Evolutionary conservation across 805 yeast genomes (phyloP), one percentile per base, ranked within the genome.

Genomic region (Jamesozyma hellenica): DNA sequence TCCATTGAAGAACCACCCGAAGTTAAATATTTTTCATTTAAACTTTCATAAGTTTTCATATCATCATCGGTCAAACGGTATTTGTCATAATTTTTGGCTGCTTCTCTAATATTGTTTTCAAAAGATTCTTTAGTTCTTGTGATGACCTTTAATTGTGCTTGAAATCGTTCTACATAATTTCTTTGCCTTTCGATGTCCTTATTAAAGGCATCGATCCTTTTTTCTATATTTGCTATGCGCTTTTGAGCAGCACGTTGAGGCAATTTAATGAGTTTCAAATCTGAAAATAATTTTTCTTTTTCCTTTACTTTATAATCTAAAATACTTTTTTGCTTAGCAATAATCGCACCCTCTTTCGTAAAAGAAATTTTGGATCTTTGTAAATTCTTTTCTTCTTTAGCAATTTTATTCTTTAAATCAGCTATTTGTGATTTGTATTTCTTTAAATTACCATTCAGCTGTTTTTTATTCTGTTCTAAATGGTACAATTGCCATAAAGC

Each of bases 401-500:
- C 48, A 15, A 71, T 55, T 14, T 60, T 63, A 1, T 46, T 56
- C 34, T 58, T 59, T 39, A 67, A 48, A 18, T 60, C 57, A 28
- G 58, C 48, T 23, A 65, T 44, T 33, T 57, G 49, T 4, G 45
- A 15, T 37, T 56, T 52, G 1, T 62, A 50, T 3, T 49, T 51
- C 25, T 47, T 43, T 23, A 62, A 40, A 23, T 59, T 50, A 7
- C 52, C 52, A 4, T 40, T 40, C 12, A 61, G 37, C 2, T 42
- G 38, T 2, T 52, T 43, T 38, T 56, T 62, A 36, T 56, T 57
- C 15, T 58, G 51, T 48, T 76, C 75, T 51, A 77, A 66, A 52
- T 81, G 84, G 51, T 67, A 82, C 11, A 87, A 59, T 47, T 77
- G 75, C 69, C 82, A 77, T 26, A 88, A 55, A 32, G 78, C 72